Evolutionary conservation across 2,329 filamentous ascomycete species (phyloP).

Genomic region (Diaporthe ilicicola): DNA sequence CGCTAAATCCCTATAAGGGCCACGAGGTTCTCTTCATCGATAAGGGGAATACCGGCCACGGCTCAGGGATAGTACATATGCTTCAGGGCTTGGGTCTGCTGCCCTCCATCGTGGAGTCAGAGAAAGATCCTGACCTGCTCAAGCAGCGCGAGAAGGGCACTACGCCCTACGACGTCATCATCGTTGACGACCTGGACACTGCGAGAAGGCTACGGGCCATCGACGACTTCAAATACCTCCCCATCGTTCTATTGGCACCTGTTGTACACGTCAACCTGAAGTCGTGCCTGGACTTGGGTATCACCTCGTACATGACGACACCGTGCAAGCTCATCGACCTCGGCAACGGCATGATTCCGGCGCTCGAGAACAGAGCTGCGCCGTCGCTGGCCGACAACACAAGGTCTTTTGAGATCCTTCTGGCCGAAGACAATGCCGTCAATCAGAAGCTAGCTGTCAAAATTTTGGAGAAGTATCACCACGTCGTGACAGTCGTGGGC

Average conservation of each 20-base stretch:
- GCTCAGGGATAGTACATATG: conserved; percentile 80
- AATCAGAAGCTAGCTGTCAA: conserved; percentile 97
- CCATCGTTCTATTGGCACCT: conserved; percentile 90
- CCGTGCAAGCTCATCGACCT: conserved; percentile 94
- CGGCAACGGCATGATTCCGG: conserved; percentile 95
- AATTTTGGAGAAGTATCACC: conserved; percentile 96
- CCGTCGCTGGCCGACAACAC: conserved; percentile 93
- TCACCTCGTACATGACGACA: conserved; percentile 99
- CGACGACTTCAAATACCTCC: conserved; percentile 97
- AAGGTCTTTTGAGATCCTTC: conserved; percentile 91
- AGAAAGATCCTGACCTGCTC: conserved; percentile 67
- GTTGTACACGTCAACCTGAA: conserved; percentile 91
- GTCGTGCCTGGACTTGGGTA: conserved; percentile 91
- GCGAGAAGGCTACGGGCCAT: conserved; percentile 85
- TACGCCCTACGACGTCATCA: conserved; percentile 89
- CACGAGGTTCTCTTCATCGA: conserved; percentile 96
- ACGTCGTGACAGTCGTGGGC: conserved; percentile 89
- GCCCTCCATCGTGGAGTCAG: conserved; percentile 86
- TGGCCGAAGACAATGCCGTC: conserved; percentile 97
- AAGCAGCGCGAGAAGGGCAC: conserved; percentile 62
- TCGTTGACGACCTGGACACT: conserved; percentile 92
- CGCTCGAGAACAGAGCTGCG: conserved; percentile 90
- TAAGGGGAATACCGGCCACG: conserved; percentile 82
- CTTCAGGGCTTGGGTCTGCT: conserved; percentile 80
- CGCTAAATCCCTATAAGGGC: conserved; percentile 88